Evolutionary conservation across 805 yeast genomes (phyloP), one percentile per base, ranked within the genome.

Genomic region (Pachysolen tannophilus): DNA sequence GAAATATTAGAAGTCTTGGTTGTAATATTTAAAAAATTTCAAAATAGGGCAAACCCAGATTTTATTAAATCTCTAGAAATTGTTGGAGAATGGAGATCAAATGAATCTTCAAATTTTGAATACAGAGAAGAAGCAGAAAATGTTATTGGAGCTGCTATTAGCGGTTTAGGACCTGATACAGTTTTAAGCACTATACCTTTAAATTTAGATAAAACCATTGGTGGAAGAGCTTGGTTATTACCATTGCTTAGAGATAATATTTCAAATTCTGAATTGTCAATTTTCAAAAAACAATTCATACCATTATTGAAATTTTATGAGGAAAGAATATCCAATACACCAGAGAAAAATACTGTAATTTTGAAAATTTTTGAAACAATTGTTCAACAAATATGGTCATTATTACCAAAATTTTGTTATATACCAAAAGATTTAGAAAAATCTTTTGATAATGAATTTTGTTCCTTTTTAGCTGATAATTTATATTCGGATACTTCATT

Each of bases 181-280:
- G 92, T 92, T 3, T 61, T 90, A 41, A 58, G 72, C 30, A 63
- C 72, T 4, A 65, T 92, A 23, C 97, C 99, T 6, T 65, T 92
- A 50, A 86, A 90, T 51, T 66, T 92, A 47, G 65, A 68, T 20
- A 69, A 70, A 30, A 74, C 80, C 5, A 58, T 61, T 21, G 66
- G 69, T 28, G 97, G 97, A 30, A 75, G 97, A 53, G 97, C 97
- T 30, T 92, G 97, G 97, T 52, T 92, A 47, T 69, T 92, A 44
- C 98, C 98, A 8, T 55, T 92, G 23, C 69, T 92, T 42, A 80
- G 97, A 61, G 97, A 88, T 49, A 78, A 84, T 49, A 82, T 86
- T 19, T 72, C 78, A 47, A 71, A 75, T 48, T 81, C 97, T 2
- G 67, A 69, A 31, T 63, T 92, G 37, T 62, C 69, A 0, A 84